Conservation (phyloP, 441 rosid genomes). For the Populus tomentosa region DNA sequence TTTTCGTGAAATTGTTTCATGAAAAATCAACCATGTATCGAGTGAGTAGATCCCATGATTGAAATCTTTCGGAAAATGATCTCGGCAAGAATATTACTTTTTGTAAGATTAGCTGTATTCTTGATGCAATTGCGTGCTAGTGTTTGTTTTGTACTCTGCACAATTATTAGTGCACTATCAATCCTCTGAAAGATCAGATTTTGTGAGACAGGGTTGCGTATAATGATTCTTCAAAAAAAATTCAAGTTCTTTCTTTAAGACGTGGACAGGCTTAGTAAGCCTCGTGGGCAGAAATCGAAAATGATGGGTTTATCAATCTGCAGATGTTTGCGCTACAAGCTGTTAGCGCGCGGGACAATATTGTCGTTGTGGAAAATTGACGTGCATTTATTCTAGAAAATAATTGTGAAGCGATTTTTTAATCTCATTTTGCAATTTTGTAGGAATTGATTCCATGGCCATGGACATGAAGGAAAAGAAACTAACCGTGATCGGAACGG, state of each 20-base stretch:
- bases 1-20: not conserved
- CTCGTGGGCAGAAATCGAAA: not conserved
- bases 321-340: not conserved
- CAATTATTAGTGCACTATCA: not conserved
- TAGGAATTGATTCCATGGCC: constrained; percentile 83
- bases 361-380: not conserved
- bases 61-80: not conserved
- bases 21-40: not conserved
- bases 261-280: no score
- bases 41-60: not conserved
- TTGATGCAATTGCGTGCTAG: not conserved
- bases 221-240: not conserved
- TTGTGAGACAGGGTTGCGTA: no score
- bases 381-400: not conserved
- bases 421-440: not conserved
- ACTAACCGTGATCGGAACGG: constrained; percentile 72
- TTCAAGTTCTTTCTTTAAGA: no score
- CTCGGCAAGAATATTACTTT: not conserved
- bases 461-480: constrained; percentile 83
- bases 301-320: not conserved
- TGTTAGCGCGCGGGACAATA: not conserved
- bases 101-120: not conserved
- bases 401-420: not conserved
- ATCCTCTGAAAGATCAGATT: no score
- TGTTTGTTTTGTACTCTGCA: not conserved